Conservation (phyloP, 2,329 filamentous ascomycete species). For the Trichophyton equinum region DNA sequence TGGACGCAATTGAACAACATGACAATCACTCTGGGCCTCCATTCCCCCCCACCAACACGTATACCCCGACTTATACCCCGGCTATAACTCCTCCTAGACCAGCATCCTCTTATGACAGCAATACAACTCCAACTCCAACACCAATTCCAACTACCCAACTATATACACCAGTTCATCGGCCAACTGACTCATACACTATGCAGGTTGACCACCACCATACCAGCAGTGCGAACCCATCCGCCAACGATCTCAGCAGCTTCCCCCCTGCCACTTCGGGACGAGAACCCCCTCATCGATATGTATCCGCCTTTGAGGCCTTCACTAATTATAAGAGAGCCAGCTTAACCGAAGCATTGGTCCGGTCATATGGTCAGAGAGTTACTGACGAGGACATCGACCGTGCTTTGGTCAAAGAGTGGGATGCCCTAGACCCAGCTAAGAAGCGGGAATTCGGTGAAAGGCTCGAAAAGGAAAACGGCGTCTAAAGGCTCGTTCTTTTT, state of each 20-base stretch:
- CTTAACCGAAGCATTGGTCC: constrained; percentile 10
- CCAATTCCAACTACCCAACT: not conserved
- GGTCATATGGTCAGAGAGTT: constrained; percentile 10
- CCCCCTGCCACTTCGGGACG: constrained; percentile 6
- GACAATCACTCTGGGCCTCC: constrained; percentile 7
- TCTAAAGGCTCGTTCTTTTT: not conserved
- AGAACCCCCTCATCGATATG: constrained; percentile 9
- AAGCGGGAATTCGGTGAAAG: constrained; percentile 19
- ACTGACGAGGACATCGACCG: constrained; percentile 13
- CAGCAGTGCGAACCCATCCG: constrained; percentile 1
- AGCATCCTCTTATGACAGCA: not conserved
- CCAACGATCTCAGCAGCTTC: not conserved
- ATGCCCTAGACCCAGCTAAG: constrained; percentile 19
- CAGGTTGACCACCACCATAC: not conserved
- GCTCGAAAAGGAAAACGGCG: constrained; percentile 3
- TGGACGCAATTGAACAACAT: not conserved
- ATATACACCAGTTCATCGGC: constrained; percentile 2
- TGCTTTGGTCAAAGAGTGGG: constrained; percentile 12
- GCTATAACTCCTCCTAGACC: not conserved
- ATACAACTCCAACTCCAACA: not conserved
- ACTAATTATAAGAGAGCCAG: constrained; percentile 13
- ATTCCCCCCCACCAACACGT: constrained; percentile 1
- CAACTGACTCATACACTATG: constrained; percentile 2
- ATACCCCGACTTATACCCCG: constrained; percentile 5
- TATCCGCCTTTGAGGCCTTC: constrained; percentile 15